phyloP scores from a whole-genome alignment of 2,329 filamentous ascomycete species.

The Neofusicoccum ribis region DNA sequence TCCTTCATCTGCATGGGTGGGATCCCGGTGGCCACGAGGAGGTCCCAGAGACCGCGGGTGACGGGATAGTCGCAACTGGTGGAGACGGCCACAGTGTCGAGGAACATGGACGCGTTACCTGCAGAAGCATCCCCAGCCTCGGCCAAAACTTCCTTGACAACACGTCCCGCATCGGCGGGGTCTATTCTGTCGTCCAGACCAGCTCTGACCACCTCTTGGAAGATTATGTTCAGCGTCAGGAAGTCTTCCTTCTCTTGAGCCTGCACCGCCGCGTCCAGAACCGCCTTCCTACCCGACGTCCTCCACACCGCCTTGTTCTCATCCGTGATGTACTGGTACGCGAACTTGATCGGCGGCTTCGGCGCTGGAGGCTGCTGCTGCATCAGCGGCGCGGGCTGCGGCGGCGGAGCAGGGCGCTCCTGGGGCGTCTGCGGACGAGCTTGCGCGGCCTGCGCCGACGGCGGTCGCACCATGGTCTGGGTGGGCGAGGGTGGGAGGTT shows the following conservation, averaged over 20 bases:
- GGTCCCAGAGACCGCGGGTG: constrained; percentile 60
- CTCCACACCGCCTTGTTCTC: constrained; percentile 68
- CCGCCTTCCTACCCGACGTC: constrained; percentile 63
- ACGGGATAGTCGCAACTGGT: constrained; percentile 65
- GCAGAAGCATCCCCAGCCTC: constrained; percentile 49
- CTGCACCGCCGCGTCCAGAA: constrained; percentile 65
- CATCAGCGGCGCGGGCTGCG: neutral
- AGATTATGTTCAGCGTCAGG: constrained; percentile 68
- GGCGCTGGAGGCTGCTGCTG: neutral
- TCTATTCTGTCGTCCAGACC: constrained; percentile 69
- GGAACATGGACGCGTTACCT: constrained; percentile 63
- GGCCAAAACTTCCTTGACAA: constrained; percentile 72
- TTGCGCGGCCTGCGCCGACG: constrained; percentile 29
- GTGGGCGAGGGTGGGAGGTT: constrained; percentile 9
- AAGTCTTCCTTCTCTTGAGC: constrained; percentile 68
- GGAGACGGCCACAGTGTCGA: constrained; percentile 79
- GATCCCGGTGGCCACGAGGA: constrained; percentile 72
- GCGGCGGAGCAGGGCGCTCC: constrained; percentile 14
- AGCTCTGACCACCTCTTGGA: constrained; percentile 81
- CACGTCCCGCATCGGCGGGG: constrained; percentile 67
- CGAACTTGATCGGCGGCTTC: constrained; percentile 49
- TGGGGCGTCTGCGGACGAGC: constrained; percentile 22
- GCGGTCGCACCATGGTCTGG: constrained; percentile 6
- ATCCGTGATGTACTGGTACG: constrained; percentile 75
- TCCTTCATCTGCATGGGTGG: constrained; percentile 72